Conservation (phyloP, 106 monocot genomes). For the Allium fistulosum region DNA sequence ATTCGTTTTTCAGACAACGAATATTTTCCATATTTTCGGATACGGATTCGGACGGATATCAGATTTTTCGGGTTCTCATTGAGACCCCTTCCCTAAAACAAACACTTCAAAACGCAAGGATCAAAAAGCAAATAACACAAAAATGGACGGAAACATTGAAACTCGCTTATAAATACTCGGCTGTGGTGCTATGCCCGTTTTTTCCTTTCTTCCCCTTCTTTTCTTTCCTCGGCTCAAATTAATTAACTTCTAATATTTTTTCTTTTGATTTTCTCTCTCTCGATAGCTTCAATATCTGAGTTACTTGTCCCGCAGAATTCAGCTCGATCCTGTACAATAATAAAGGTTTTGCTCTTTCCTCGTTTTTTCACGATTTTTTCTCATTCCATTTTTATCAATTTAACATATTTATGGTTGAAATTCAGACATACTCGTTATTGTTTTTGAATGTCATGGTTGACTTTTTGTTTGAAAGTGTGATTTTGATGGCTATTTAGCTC, state of each 20-base stretch:
- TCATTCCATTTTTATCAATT: background rate
- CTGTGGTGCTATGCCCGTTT: background rate
- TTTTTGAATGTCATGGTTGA: background rate
- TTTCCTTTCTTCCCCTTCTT: background rate
- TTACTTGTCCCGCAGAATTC: background rate
- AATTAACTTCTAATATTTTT: background rate
- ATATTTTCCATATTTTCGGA: too few species aligned
- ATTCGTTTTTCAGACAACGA: too few species aligned
- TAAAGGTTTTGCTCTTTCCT: slow-evolving; percentile 2
- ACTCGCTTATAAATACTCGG: background rate
- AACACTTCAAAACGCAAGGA: too few species aligned
- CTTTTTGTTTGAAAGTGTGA: background rate
- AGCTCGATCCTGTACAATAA: background rate
- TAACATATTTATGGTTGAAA: too few species aligned
- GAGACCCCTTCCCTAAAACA: too few species aligned
- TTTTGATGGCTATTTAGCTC: background rate
- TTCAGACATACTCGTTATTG: background rate
- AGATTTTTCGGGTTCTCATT: too few species aligned
- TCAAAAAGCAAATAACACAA: too few species aligned
- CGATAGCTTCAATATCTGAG: background rate
- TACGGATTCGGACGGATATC: too few species aligned
- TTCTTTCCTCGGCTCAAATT: background rate
- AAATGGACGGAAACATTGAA: too few species aligned
- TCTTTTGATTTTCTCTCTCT: background rate
- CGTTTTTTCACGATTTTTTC: background rate